These are phyloP conservation scores for Kockovaella imperatae DNA, from an alignment of 768 basidiomycete genomes.

Conservation along the genomic window DNA sequence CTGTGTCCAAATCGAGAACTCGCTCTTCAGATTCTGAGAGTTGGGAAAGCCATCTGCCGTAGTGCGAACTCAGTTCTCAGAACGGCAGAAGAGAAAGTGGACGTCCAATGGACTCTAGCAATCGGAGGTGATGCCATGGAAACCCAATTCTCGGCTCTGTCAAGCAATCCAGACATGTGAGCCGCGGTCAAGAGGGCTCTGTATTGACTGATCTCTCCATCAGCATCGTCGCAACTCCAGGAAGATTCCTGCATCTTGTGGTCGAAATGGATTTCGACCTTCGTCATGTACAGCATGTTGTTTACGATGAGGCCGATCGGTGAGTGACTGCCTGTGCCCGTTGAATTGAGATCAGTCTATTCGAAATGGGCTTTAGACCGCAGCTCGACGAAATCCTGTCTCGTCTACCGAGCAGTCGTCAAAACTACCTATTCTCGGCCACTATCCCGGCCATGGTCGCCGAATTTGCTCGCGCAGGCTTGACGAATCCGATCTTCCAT, in stretches of 20 bases:
- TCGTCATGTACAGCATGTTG: slow-evolving; percentile 74
- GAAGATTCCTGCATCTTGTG: slow-evolving; percentile 88
- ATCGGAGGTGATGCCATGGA: slow-evolving; percentile 94
- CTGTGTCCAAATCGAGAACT: slow-evolving; percentile 88
- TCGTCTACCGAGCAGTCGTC: slow-evolving; percentile 75
- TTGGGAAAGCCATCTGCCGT: slow-evolving; percentile 86
- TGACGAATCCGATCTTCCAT: slow-evolving; percentile 80
- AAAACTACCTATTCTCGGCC: slow-evolving; percentile 91
- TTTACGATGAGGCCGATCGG: slow-evolving; percentile 97
- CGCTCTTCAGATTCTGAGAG: slow-evolving; percentile 84
- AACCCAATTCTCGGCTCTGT: slow-evolving; percentile 92
- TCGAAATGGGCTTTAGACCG: slow-evolving; percentile 95
- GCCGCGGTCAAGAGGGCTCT: slow-evolving; percentile 44
- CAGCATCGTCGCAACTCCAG: slow-evolving; percentile 95
- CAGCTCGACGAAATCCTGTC: slow-evolving; percentile 85
- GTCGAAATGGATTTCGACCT: slow-evolving; percentile 96
- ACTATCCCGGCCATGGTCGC: slow-evolving; percentile 92
- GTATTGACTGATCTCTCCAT: background rate
- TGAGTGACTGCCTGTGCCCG: slow-evolving; percentile 17
- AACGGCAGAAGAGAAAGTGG: slow-evolving; percentile 47
- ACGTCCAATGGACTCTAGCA: slow-evolving; percentile 79
- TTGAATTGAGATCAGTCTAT: slow-evolving; percentile 52
- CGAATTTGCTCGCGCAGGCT: slow-evolving; percentile 96
- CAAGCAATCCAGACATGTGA: slow-evolving; percentile 89
- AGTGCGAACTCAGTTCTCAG: slow-evolving; percentile 56